These are phyloP conservation scores for Oropetium thomaeum DNA, from an alignment of 176 grass and related monocot species.

Conservation along the genomic window DNA sequence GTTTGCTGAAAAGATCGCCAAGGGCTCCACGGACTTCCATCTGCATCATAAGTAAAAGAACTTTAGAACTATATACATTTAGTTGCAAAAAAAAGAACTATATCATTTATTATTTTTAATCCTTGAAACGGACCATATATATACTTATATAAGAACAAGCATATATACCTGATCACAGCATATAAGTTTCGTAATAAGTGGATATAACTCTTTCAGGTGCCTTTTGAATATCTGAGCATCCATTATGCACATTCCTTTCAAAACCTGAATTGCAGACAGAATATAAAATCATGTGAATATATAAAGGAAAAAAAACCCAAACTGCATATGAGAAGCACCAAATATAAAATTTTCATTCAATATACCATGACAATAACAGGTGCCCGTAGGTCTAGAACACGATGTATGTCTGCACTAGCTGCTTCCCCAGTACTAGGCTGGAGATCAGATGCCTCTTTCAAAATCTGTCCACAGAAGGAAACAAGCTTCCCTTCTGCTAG, in stretches of 20 bases:
- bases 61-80: background rate
- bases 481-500: constrained; percentile 87
- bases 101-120: no score
- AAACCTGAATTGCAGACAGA: constrained; percentile 61
- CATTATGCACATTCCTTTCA: constrained; percentile 94
- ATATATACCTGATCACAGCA: constrained; percentile 90
- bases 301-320: background rate
- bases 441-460: constrained; percentile 94
- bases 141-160: background rate
- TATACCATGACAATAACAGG: constrained; percentile 98
- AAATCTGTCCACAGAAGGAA: constrained; percentile 87
- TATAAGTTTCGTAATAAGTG: constrained; percentile 97
- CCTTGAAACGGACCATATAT: background rate
- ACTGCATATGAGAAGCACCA: constrained; percentile 10
- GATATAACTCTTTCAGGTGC: constrained; percentile 94
- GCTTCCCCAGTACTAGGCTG: constrained; percentile 69
- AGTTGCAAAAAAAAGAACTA: no score
- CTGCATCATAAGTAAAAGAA: constrained; percentile 38
- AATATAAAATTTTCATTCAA: constrained; percentile 13
- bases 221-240: constrained; percentile 87
- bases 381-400: constrained; percentile 86
- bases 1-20: constrained; percentile 85
- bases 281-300: background rate
- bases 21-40: constrained; percentile 95
- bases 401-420: constrained; percentile 68